Percentiles rank a stretch among this genome's conserved stretches.
Evolutionary conservation across 768 basidiomycete genomes (phyloP).

Genomic region (Chalciporus chontae): DNA sequence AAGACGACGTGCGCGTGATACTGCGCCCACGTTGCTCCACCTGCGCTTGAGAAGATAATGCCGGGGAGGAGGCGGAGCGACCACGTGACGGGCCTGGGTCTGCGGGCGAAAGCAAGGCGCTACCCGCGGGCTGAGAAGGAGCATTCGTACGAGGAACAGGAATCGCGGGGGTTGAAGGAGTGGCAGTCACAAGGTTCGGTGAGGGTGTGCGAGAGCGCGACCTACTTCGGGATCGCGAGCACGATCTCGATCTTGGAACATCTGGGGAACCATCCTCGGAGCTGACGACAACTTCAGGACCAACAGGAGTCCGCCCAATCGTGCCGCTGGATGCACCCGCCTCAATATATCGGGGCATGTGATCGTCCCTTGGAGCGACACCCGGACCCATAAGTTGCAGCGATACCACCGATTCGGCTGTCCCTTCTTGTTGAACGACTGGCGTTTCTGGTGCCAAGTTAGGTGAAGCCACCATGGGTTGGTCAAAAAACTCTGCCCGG

Average conservation of each 20-base stretch:
- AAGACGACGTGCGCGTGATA: slow-evolving; percentile 50
- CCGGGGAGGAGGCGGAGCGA: slow-evolving; percentile 34
- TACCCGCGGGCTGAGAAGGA: slow-evolving; percentile 14
- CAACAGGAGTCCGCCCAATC: slow-evolving; percentile 6
- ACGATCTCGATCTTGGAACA: slow-evolving; percentile 30
- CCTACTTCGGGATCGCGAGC: slow-evolving; percentile 32
- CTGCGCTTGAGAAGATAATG: slow-evolving; percentile 31
- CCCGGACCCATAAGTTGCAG: slow-evolving; percentile 18
- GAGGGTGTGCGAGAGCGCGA: slow-evolving; percentile 47
- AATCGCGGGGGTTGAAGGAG: slow-evolving; percentile 7
- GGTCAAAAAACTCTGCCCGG: slow-evolving; percentile 13
- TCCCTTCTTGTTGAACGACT: slow-evolving; percentile 2
- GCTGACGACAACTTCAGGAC: slow-evolving; percentile 34
- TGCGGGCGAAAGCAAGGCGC: slow-evolving; percentile 26
- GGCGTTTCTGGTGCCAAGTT: slow-evolving; percentile 1
- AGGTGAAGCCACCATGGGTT: slow-evolving; percentile 9
- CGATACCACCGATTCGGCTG: slow-evolving; percentile 11
- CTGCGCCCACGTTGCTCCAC: slow-evolving; percentile 48
- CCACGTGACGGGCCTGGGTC: slow-evolving; percentile 18
- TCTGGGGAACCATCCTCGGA: slow-evolving; percentile 33
- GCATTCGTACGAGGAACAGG: slow-evolving; percentile 11
- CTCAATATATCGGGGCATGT: slow-evolving; percentile 11
- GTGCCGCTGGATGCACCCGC: slow-evolving; percentile 20
- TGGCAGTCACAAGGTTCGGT: slow-evolving; percentile 24
- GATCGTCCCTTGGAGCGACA: slow-evolving; percentile 14